Evolutionary conservation across 129 eudicot genomes (phyloP).

Genomic region (Arctium lappa): DNA sequence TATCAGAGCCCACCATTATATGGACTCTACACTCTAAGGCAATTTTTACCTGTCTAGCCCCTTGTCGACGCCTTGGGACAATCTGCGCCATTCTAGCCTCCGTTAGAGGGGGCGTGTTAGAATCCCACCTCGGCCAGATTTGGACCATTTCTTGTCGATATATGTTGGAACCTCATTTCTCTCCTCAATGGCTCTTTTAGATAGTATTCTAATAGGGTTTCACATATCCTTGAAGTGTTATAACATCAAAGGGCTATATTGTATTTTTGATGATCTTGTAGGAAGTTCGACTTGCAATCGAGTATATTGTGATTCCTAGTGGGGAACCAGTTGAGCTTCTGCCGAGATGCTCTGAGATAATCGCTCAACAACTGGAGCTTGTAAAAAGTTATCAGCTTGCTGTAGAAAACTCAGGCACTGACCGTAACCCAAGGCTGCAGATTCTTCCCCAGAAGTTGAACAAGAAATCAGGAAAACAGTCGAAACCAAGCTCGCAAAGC

Average conservation of each 20-base stretch:
- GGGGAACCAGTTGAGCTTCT: constrained; percentile 97
- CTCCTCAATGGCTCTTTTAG: too few relatives aligned
- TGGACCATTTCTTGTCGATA: not conserved
- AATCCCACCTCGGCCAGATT: not conserved
- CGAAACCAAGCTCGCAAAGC: constrained; percentile 29
- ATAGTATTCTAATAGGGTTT: too few relatives aligned
- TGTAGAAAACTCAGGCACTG: constrained; percentile 88
- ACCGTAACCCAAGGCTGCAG: constrained; percentile 78
- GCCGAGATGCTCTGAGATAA: constrained; percentile 83
- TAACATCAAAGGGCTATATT: not conserved
- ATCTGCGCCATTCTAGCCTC: not conserved
- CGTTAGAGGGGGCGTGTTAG: not conserved
- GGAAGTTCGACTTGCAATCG: constrained; percentile 99
- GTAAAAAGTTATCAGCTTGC: constrained; percentile 83
- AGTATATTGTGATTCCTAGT: constrained; percentile 95
- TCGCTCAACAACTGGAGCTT: constrained; percentile 91
- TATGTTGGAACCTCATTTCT: not conserved
- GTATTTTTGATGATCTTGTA: constrained; percentile 19
- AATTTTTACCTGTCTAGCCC: not conserved
- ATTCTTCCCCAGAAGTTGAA: constrained; percentile 77
- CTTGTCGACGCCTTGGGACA: not conserved
- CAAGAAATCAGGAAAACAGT: constrained; percentile 35
- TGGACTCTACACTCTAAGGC: not conserved
- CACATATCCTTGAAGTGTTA: not conserved
- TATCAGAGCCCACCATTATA: not conserved